Base-by-base conservation (phyloP, 257 asterid genomes). In the Ajuga chamaepitys region DNA sequence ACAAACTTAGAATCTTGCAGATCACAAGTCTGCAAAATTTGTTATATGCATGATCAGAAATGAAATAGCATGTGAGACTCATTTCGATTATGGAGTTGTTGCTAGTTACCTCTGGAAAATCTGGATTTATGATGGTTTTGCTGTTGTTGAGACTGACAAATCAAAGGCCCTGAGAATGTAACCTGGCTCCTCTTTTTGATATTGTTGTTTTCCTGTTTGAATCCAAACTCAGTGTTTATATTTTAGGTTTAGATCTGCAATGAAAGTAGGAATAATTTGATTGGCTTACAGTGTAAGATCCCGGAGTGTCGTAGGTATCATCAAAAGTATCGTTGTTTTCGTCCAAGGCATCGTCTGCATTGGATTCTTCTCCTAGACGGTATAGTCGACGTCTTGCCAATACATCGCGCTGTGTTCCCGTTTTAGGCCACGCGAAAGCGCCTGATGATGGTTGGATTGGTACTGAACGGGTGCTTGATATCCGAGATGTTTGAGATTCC, bases 401-500 rank as follows among this genome's bases (percentile, higher is more conserved):
- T 38, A 67, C 42, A 4, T 64, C 72, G 22, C 70, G 79, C 58
- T 70, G 84, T 55, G 76, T 83, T 63, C 63, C 81, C 63, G 76
- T 53, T 25, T 73, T 74, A 2, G 75, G 83, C 85, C 82, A 78
- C 12, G 78, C 70, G 44, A 78, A 79, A 53, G 77, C 68, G 10
- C 70, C 67, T 1, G 92, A 70, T 42, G 82, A 70, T 3, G 88
- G 72, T 14, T 77, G 87, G 41, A 78, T 77, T 0, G 99, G 96
- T 55, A 88, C 91, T 0, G 96, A 82, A 24, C 70, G 83, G 16
- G 81, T 74, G 71, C 80, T 94, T 42, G 88, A 86, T 6, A 34
- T 80, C 2, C 70, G 83, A 37, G 96, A 84, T 67, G 50, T 81
- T 7, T 80, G 86, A 58, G 96, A 86, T 74, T 78, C 86, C 35